Evolutionary conservation across 805 yeast species (phyloP).

Genomic region (Debaryomyces maramus): DNA sequence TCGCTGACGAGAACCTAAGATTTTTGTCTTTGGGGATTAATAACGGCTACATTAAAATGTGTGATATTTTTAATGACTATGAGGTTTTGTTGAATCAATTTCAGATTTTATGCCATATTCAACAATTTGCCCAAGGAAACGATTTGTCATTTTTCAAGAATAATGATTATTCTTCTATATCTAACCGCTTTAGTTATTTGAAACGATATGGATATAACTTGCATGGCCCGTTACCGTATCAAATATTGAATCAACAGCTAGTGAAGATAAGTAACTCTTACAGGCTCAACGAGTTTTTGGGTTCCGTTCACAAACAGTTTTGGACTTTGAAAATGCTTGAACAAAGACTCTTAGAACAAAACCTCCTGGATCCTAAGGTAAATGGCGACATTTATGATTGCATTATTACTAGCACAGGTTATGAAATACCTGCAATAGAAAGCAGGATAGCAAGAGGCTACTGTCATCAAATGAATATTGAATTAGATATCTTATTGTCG

Average conservation of each 20-base stretch:
- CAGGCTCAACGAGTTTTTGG: conserved; percentile 15
- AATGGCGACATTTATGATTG: conserved; percentile 30
- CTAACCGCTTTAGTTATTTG: conserved; percentile 22
- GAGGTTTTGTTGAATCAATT: conserved; percentile 36
- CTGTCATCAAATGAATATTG: conserved; percentile 48
- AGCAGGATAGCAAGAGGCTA: conserved; percentile 39
- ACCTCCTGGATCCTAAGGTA: not conserved
- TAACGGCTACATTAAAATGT: conserved; percentile 29
- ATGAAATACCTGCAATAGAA: conserved; percentile 17
- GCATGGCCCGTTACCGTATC: conserved; percentile 28
- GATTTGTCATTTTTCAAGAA: not conserved
- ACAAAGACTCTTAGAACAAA: conserved; percentile 1
- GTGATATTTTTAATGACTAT: conserved; percentile 21
- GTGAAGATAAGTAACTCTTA: conserved; percentile 16
- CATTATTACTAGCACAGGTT: conserved; percentile 35
- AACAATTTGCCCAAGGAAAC: conserved; percentile 5
- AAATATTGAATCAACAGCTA: conserved; percentile 15
- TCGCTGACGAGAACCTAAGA: conserved; percentile 8
- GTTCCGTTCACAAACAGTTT: conserved; percentile 15
- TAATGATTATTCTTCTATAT: not conserved
- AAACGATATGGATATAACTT: conserved; percentile 35
- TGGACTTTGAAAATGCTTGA: conserved; percentile 26
- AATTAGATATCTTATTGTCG: conserved; percentile 40
- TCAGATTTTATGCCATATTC: conserved; percentile 35
- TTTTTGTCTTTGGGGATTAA: conserved; percentile 28